These are phyloP conservation scores for Aspergillus biplanus DNA, from an alignment of 495 filamentous ascomycete genomes.

Conservation along the genomic window DNA sequence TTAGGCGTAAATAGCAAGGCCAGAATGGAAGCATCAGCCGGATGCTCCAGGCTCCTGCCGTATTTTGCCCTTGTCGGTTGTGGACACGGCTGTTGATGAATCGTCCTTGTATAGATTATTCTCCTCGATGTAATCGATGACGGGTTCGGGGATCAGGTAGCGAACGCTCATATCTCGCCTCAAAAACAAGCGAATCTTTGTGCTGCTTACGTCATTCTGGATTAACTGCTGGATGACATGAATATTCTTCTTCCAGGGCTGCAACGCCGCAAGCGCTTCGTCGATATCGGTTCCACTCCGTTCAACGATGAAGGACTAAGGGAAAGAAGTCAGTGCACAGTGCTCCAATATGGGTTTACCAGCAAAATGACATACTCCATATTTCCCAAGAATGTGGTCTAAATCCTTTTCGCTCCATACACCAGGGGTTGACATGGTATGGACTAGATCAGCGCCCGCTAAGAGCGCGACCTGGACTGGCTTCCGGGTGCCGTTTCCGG, in stretches of 20 bases:
- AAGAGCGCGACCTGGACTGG: slow-evolving; percentile 73
- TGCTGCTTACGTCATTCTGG: slow-evolving; percentile 86
- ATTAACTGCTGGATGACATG: slow-evolving; percentile 87
- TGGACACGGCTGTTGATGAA: slow-evolving; percentile 38
- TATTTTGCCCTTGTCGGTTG: slow-evolving; percentile 43
- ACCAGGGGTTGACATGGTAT: slow-evolving; percentile 76
- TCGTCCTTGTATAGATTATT: slow-evolving; percentile 75
- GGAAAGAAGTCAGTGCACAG: slow-evolving; percentile 1
- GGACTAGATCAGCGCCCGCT: slow-evolving; percentile 81
- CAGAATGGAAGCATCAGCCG: slow-evolving; percentile 9
- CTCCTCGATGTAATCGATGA: slow-evolving; percentile 79
- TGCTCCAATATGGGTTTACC: background rate
- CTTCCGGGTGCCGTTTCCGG: slow-evolving; percentile 60
- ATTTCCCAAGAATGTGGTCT: slow-evolving; percentile 82
- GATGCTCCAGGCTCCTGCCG: slow-evolving; percentile 23
- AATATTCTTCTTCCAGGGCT: slow-evolving; percentile 78
- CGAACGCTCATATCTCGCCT: slow-evolving; percentile 78
- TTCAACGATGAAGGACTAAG: slow-evolving; percentile 80
- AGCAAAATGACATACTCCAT: slow-evolving; percentile 56
- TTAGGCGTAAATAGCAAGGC: background rate
- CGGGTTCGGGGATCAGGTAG: slow-evolving; percentile 64
- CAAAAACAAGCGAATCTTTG: slow-evolving; percentile 84
- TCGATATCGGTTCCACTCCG: slow-evolving; percentile 88
- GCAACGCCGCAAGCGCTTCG: slow-evolving; percentile 73
- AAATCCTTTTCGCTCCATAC: slow-evolving; percentile 86